These are phyloP conservation scores for Furculomyces boomerangus DNA, from an alignment of 371 early-diverging fungal genomes.

Conservation along the genomic window DNA sequence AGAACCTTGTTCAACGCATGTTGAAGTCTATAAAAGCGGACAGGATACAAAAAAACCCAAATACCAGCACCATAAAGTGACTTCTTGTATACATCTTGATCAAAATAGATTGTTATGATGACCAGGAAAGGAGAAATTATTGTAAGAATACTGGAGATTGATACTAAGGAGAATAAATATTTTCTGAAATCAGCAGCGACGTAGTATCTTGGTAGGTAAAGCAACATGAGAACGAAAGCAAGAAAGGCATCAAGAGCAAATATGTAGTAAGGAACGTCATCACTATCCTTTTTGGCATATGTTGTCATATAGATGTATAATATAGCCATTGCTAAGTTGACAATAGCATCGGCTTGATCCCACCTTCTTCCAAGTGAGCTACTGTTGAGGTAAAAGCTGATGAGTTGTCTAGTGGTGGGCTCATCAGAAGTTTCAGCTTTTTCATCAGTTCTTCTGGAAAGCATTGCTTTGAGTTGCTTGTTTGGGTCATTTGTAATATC, in stretches of 20 bases:
- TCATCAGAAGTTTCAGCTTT: neutral
- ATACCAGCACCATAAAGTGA: conserved; percentile 34
- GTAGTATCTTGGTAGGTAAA: conserved; percentile 29
- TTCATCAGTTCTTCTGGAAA: neutral
- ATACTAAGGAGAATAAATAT: conserved; percentile 19
- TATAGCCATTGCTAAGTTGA: conserved; percentile 26
- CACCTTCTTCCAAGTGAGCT: conserved; percentile 32
- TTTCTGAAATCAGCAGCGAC: conserved; percentile 25
- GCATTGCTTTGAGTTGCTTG: neutral
- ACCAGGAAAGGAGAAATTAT: conserved; percentile 30
- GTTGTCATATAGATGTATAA: conserved; percentile 31
- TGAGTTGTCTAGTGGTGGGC: conserved; percentile 22
- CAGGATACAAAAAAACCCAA: conserved; percentile 37
- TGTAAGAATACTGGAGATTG: conserved; percentile 28
- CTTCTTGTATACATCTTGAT: conserved; percentile 10
- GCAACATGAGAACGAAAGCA: conserved; percentile 21
- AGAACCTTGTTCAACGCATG: conserved; percentile 25
- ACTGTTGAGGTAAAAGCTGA: conserved; percentile 27
- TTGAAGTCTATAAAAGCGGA: conserved; percentile 43
- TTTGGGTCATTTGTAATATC: neutral
- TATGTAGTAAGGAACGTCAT: conserved; percentile 17
- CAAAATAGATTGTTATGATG: conserved; percentile 11
- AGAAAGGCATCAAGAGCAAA: conserved; percentile 22
- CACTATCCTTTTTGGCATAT: conserved; percentile 9
- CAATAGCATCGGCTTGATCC: conserved; percentile 35